phyloP scores from a whole-genome alignment of 2,329 filamentous ascomycete genomes.

The Penicillium sp. region DNA sequence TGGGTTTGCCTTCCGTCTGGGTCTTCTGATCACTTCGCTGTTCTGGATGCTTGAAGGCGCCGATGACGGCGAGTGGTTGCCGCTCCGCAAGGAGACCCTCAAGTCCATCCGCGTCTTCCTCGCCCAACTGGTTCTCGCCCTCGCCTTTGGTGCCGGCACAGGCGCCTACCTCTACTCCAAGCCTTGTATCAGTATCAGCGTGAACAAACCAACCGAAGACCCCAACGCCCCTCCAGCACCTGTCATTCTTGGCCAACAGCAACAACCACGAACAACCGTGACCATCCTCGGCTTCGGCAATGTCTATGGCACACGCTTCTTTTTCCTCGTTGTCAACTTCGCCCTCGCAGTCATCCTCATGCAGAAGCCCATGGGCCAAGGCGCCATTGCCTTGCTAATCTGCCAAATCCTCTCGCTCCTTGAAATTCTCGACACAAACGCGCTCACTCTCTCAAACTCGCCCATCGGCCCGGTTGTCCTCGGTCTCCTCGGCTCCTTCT shows the following conservation, averaged over 20 bases:
- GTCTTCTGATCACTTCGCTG: constrained; percentile 72
- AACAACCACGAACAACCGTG: constrained; percentile 54
- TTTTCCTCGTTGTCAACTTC: constrained; percentile 79
- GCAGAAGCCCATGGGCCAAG: constrained; percentile 92
- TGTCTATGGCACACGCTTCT: constrained; percentile 86
- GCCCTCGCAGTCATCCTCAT: constrained; percentile 76
- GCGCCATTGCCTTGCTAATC: constrained; percentile 76
- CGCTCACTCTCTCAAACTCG: constrained; percentile 60
- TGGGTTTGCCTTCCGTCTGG: constrained; percentile 74
- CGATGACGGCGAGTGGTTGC: constrained; percentile 79
- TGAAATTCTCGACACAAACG: constrained; percentile 66
- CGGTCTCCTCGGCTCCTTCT: constrained; percentile 85
- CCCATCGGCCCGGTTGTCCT: constrained; percentile 83
- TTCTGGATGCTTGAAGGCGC: constrained; percentile 92
- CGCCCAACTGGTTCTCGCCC: constrained; percentile 77
- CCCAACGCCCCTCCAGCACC: constrained; percentile 46
- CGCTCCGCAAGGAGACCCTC: constrained; percentile 62
- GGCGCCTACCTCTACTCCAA: constrained; percentile 84
- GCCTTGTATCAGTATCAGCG: constrained; percentile 75
- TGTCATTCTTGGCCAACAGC: constrained; percentile 28
- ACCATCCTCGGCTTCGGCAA: constrained; percentile 91
- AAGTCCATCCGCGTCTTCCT: constrained; percentile 76
- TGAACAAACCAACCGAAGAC: constrained; percentile 53
- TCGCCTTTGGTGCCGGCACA: constrained; percentile 81
- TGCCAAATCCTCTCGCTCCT: constrained; percentile 84